Evolutionary conservation across 225 moss, liverwort and hornwort species (phyloP), one percentile per base, ranked within the genome.

Genomic region (Marchantia paleacea): DNA sequence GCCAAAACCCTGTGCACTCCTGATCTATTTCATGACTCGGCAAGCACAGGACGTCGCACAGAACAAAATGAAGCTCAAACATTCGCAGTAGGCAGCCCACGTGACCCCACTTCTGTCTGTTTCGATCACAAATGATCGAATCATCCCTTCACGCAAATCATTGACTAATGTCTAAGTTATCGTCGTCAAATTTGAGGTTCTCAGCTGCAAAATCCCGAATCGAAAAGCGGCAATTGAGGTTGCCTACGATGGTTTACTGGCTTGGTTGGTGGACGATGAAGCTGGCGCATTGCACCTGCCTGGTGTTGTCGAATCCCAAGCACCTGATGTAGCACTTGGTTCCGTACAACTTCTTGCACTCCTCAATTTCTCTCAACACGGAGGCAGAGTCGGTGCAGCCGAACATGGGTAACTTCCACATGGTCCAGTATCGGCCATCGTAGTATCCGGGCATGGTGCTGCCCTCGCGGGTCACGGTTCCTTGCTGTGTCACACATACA

Each of bases 401-500:
- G 30, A 92, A 91, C 76, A 91, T 88, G 78, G 89, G 89, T 28
- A 92, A 18, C 87, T 91, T 93, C 91, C 92, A 92, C 92, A 92
- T 87, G 73, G 85, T 85, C 92, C 91, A 92, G 91, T 92, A 92
- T 7, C 91, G 88, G 0, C 91, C 92, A 20, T 91, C 92, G 0
- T 92, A 91, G 82, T 91, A 92, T 52, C 90, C 87, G 55, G 86
- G 85, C 83, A 82, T 58, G 0, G 53, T 61, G 83, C 81, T 66
- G 85, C 85, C 80, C 0, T 0, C 60, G 3, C 84, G 79, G 1
- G 82, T 72, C 29, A 89, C 72, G 24, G 0, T 50, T 87, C 87
- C n/a, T 88, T 84, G 72, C 29, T 22, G 87, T 81, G 53, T 78
- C 66, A 51, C 73, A 72, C 7, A 84, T n/a, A n/a, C 39, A 39